Conservation (phyloP, 805 yeast species). For the Kodamaea restingae region DNA sequence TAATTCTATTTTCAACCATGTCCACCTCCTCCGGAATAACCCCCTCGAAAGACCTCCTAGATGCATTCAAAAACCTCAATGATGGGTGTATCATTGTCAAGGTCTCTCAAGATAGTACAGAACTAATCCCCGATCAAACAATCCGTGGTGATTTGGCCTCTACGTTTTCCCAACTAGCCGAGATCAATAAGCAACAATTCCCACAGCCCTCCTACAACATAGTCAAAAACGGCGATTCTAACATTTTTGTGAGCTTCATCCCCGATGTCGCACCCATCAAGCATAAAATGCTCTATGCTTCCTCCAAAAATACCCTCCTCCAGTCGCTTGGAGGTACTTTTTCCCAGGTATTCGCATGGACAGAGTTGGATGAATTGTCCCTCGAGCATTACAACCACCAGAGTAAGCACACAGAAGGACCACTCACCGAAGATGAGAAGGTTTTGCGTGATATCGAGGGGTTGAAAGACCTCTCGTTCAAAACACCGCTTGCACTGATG, state of each 20-base stretch:
- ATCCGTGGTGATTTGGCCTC: constrained; percentile 11
- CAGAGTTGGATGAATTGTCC: constrained; percentile 53
- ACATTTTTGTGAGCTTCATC: constrained; percentile 73
- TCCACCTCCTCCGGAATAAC: constrained; percentile 44
- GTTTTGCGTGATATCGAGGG: constrained; percentile 42
- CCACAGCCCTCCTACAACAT: constrained; percentile 39
- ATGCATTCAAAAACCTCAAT: constrained; percentile 34
- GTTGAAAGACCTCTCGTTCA: constrained; percentile 23
- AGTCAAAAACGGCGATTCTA: constrained; percentile 17
- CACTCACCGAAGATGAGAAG: constrained; percentile 59
- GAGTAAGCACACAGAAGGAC: constrained; percentile 29
- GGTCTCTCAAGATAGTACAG: constrained; percentile 30
- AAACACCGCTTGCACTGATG: constrained; percentile 36
- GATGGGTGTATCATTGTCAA: constrained; percentile 27
- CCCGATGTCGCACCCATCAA: constrained; percentile 84
- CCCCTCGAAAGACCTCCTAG: constrained; percentile 40
- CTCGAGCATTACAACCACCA: constrained; percentile 39
- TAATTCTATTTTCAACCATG: constrained; percentile 20
- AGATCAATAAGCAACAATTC: constrained; percentile 19
- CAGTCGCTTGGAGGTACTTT: constrained; percentile 66
- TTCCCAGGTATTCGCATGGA: constrained; percentile 47
- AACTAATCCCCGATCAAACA: constrained; percentile 25
- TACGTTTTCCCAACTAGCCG: constrained; percentile 19
- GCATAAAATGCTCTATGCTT: constrained; percentile 89
- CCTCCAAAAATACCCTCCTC: constrained; percentile 73